These are phyloP conservation scores for Magnolia officinalis DNA, from an alignment of 164 flowering plant genomes.

Conservation along the genomic window DNA sequence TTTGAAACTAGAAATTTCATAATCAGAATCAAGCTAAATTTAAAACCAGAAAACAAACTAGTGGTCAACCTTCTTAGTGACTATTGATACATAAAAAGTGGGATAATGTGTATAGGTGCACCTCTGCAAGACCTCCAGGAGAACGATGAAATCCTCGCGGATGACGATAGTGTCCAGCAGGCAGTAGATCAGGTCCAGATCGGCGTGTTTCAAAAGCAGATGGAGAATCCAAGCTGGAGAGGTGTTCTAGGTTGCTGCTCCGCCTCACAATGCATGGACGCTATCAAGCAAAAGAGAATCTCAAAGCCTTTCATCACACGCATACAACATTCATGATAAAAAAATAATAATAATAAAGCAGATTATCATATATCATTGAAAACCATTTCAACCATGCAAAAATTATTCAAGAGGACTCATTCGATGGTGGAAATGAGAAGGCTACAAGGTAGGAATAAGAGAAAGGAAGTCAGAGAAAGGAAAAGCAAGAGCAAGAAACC, in stretches of 20 bases:
- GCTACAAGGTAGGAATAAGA: too few relatives aligned
- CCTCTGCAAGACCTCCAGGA: slow-evolving; percentile 84
- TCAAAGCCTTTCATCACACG: too few relatives aligned
- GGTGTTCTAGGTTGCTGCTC: slow-evolving; percentile 33
- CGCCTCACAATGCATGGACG: slow-evolving; percentile 41
- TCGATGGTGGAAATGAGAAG: not conserved
- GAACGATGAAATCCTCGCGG: slow-evolving; percentile 47
- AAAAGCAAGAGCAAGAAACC: not conserved
- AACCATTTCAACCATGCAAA: not conserved
- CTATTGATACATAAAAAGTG: not conserved
- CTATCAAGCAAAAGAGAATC: slow-evolving; percentile 27
- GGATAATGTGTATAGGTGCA: slow-evolving; percentile 18
- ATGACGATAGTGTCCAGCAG: slow-evolving; percentile 53
- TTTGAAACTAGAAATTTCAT: not conserved
- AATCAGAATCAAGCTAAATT: not conserved
- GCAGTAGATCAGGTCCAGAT: slow-evolving; percentile 38
- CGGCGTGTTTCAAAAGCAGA: slow-evolving; percentile 26
- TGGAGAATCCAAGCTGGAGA: slow-evolving; percentile 43
- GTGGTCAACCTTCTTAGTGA: not conserved
- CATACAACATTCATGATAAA: not conserved
- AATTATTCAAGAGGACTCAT: not conserved
- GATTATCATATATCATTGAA: too few relatives aligned
- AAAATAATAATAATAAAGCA: not conserved
- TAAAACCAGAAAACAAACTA: not conserved
- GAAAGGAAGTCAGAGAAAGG: not conserved